phyloP scores from a whole-genome alignment of 1,139 yeast genomes.

The Candida smagusa region DNA sequence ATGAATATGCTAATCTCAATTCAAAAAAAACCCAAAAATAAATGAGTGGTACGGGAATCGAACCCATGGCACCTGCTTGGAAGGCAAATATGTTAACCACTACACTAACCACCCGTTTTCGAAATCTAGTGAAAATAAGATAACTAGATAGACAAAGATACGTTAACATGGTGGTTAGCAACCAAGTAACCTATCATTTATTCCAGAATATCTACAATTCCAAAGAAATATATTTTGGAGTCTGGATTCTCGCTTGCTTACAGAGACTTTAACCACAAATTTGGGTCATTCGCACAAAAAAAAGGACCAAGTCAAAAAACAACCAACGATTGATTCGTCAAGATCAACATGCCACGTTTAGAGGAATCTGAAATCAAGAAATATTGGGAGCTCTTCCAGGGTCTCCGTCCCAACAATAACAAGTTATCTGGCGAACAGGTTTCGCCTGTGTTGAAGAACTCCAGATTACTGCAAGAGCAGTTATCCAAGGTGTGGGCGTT shows the following conservation, averaged over 20 bases:
- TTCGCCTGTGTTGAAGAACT: slow-evolving; percentile 82
- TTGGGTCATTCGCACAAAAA: not conserved
- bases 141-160: too few species aligned
- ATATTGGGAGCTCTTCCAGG: slow-evolving; percentile 96
- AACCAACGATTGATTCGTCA: not conserved
- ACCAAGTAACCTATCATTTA: too few species aligned
- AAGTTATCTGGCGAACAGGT: slow-evolving; percentile 83
- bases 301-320: not conserved
- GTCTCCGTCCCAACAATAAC: slow-evolving; percentile 75
- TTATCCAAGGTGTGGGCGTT: slow-evolving; percentile 85
- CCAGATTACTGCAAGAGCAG: slow-evolving; percentile 73
- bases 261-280: not conserved
- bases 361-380: slow-evolving; percentile 95
- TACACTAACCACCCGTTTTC: slow-evolving; percentile 47
- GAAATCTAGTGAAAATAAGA: too few species aligned
- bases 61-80: slow-evolving; percentile 82
- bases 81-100: slow-evolving; percentile 61
- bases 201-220: too few species aligned
- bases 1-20: too few species aligned
- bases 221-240: not conserved
- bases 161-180: too few species aligned
- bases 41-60: slow-evolving; percentile 78
- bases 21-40: slow-evolving; percentile 25
- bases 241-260: not conserved
- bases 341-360: slow-evolving; percentile 52